Evolutionary conservation across 164 flowering plant genomes (phyloP).

Genomic region (Vitis rupestris): DNA sequence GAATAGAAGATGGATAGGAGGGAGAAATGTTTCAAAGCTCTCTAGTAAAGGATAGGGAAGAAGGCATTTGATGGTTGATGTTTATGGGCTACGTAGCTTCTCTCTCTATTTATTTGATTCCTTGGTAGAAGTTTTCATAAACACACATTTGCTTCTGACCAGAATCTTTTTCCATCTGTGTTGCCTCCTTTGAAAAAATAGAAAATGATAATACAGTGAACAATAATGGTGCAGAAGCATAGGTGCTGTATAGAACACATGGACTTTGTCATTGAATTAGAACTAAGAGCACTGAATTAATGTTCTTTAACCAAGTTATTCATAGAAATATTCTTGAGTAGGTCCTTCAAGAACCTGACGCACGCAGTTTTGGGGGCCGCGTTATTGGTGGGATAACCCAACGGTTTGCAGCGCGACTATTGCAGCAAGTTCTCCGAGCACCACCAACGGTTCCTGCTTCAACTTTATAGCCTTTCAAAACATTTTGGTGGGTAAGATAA

Average conservation of each 20-base stretch:
- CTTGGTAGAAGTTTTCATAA: no score
- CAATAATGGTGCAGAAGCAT: not conserved
- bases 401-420: slow-evolving; percentile 87
- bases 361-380: slow-evolving; percentile 69
- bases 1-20: no score
- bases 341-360: slow-evolving; percentile 90
- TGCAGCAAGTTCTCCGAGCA: slow-evolving; percentile 78
- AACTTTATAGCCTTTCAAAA: slow-evolving; percentile 12
- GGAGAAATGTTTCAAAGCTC: no score
- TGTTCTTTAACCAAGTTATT: not conserved
- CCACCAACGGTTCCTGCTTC: slow-evolving; percentile 45
- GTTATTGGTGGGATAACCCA: slow-evolving; percentile 76
- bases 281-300: not conserved
- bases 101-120: no score
- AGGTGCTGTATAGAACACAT: not conserved
- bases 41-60: no score
- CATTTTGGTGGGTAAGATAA: not conserved
- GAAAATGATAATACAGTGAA: no score
- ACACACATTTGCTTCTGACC: no score
- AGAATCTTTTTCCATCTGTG: no score
- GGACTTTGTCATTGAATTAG: not conserved
- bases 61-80: no score
- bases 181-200: no score
- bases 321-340: slow-evolving; percentile 26
- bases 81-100: no score